Conservation (phyloP, 768 basidiomycete genomes). For the Leccinum subgranulosum region DNA sequence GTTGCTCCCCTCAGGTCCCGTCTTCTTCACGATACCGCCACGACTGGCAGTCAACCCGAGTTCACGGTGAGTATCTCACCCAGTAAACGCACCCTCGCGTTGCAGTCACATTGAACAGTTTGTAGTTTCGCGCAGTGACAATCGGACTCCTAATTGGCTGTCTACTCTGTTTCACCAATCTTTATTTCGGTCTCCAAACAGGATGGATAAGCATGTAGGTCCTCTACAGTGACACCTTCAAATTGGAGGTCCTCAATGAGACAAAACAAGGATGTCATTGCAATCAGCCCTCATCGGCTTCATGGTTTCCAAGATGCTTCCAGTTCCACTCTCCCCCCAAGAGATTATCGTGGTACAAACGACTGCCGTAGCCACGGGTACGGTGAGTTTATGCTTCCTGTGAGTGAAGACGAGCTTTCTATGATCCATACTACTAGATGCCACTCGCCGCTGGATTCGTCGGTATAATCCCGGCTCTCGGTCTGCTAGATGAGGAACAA, state of each 20-base stretch:
- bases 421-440: slow-evolving; percentile 47
- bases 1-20: slow-evolving; percentile 1
- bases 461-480: slow-evolving; percentile 88
- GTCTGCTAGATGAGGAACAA: slow-evolving; percentile 64
- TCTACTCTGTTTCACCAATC: slow-evolving; percentile 88
- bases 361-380: slow-evolving; percentile 92
- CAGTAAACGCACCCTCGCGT: not conserved
- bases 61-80: slow-evolving; percentile 26
- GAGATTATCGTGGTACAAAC: slow-evolving; percentile 95
- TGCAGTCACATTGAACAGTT: not conserved
- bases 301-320: slow-evolving; percentile 73
- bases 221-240: not conserved
- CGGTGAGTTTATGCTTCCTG: slow-evolving; percentile 27
- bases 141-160: slow-evolving; percentile 84
- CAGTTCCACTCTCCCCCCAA: slow-evolving; percentile 76
- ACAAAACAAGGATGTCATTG: slow-evolving; percentile 79
- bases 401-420: not conserved
- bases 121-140: slow-evolving; percentile 53
- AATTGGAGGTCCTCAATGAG: not conserved
- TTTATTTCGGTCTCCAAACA: slow-evolving; percentile 84
- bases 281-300: slow-evolving; percentile 94
- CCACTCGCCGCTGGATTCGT: slow-evolving; percentile 87
- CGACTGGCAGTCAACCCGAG: slow-evolving; percentile 13
- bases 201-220: slow-evolving; percentile 86
- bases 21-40: not conserved